Conservation (phyloP, 352 stramenopile species). For the Pythium dissotocum region DNA sequence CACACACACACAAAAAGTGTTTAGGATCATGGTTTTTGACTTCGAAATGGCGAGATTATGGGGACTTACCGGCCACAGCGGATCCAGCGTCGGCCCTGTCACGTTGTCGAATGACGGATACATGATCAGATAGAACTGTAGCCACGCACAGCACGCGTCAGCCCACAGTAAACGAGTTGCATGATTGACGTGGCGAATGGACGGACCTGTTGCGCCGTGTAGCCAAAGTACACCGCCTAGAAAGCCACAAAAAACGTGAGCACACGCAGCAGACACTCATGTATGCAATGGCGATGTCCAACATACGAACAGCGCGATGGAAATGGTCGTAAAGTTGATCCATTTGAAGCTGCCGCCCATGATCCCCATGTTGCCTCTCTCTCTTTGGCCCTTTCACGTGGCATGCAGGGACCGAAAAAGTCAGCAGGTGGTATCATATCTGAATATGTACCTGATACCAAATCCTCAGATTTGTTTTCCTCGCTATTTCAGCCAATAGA, state of each 20-base stretch:
- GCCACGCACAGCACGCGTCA: slow-evolving; percentile 10
- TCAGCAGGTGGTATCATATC: neutral
- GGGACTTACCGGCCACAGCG: slow-evolving; percentile 52
- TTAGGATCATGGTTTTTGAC: neutral
- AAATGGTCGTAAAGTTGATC: slow-evolving; percentile 62
- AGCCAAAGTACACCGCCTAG: slow-evolving; percentile 60
- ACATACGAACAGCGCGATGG: slow-evolving; percentile 61
- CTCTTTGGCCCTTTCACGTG: slow-evolving; percentile 7
- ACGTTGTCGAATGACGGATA: slow-evolving; percentile 58
- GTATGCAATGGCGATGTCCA: neutral
- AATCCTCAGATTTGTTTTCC: slow-evolving; percentile 4
- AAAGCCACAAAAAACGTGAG: slow-evolving; percentile 11
- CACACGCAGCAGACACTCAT: slow-evolving; percentile 1
- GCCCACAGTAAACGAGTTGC: neutral
- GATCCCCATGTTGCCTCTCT: neutral
- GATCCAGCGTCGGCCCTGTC: slow-evolving; percentile 50
- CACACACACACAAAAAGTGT: neutral
- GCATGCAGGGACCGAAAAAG: neutral
- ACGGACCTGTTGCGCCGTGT: slow-evolving; percentile 50
- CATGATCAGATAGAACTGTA: slow-evolving; percentile 73
- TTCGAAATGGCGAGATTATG: neutral
- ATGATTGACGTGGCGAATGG: neutral
- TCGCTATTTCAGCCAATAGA: slow-evolving; percentile 29
- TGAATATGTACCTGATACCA: slow-evolving; percentile 2
- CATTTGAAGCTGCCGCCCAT: slow-evolving; percentile 43